Evolutionary conservation across 1,139 yeast species (phyloP), one percentile per base, ranked within the genome.

Genomic region (Suhomyces atakaporum): DNA sequence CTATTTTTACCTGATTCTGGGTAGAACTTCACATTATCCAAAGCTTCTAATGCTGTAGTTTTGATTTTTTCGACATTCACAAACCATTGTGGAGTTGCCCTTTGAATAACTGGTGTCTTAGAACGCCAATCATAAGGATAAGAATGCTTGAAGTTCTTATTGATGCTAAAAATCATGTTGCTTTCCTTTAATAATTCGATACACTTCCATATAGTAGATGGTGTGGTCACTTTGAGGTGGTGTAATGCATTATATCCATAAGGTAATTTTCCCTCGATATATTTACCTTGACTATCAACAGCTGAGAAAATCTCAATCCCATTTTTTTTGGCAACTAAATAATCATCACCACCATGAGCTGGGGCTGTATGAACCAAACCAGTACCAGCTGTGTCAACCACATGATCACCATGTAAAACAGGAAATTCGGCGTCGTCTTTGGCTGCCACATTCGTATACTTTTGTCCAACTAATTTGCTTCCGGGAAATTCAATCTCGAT

Each of bases 41-140:
- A 57, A 3, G 94, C 79, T 16, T 69, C 58, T 3, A 78, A 54
- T 0, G 97, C 89, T 7, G 65, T 52, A 0, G 66, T 65, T 51
- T 87, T 89, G 38, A 90, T 81, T 39, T 76, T 75, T 24, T 81
- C 85, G 19, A 92, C 84, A 56, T 90, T 87, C 4, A 95, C 87
- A 62, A 92, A 92, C 94, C 97, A 92, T 59, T 92, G 99, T 1
- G 97, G 94, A 0, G 98, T 92, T 0, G 98, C 83, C 39, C 97
- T 72, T 46, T 92, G 89, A 36, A 92, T 82, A n/a, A 94, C 90
- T 0, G 98, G 98, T 30, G 84, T 84, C 54, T 89, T 89, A 3
- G 96, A 86, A 51, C 98, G 76, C 98, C 98, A 92, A 56, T 94
- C 98, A 53, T 87, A 89, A 0, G 98, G 98, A 50, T 90, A 92